Percentiles rank a stretch among this genome's conserved stretches.
phyloP scores from a whole-genome alignment of 768 basidiomycete genomes.

The Leucocoprinus sp. region DNA sequence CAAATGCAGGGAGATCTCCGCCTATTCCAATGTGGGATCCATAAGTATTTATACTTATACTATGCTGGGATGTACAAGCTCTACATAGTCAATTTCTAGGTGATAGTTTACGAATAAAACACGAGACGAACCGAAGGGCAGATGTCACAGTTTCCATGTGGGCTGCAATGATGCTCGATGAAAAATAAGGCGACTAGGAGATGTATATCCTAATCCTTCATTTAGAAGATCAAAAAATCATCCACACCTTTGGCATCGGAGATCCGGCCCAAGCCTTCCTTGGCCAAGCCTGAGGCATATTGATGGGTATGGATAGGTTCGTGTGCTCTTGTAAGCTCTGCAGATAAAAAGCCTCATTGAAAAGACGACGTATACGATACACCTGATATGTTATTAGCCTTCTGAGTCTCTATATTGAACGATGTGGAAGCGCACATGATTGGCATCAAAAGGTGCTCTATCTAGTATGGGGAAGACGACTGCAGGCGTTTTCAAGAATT shows the following conservation, averaged over 20 bases:
- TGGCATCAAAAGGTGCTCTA: constrained; percentile 23
- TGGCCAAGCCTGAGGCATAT: constrained; percentile 36
- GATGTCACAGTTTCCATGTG: constrained; percentile 53
- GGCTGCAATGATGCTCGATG: constrained; percentile 50
- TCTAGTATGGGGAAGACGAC: constrained; percentile 48
- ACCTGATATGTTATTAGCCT: constrained; percentile 21
- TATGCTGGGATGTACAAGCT: constrained; percentile 21
- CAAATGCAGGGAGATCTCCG: constrained; percentile 45
- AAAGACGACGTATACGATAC: constrained; percentile 29
- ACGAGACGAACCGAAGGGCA: constrained; percentile 41
- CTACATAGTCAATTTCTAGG: constrained; percentile 16
- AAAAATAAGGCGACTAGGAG: constrained; percentile 35
- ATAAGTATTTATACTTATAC: constrained; percentile 40
- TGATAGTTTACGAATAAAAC: constrained; percentile 5
- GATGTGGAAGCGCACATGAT: constrained; percentile 34
- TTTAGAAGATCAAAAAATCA: constrained; percentile 5
- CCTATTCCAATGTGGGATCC: constrained; percentile 45
- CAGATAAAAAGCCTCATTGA: constrained; percentile 60
- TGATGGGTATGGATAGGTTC: constrained; percentile 43
- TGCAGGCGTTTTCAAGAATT: constrained; percentile 54
- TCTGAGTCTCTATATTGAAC: constrained; percentile 5
- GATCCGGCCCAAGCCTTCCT: constrained; percentile 12
- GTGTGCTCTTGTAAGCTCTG: constrained; percentile 41
- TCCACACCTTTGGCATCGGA: constrained; percentile 24
- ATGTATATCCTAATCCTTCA: constrained; percentile 5